phyloP scores from a whole-genome alignment of 148 eudicot species.

The Polygonum maritimum region DNA sequence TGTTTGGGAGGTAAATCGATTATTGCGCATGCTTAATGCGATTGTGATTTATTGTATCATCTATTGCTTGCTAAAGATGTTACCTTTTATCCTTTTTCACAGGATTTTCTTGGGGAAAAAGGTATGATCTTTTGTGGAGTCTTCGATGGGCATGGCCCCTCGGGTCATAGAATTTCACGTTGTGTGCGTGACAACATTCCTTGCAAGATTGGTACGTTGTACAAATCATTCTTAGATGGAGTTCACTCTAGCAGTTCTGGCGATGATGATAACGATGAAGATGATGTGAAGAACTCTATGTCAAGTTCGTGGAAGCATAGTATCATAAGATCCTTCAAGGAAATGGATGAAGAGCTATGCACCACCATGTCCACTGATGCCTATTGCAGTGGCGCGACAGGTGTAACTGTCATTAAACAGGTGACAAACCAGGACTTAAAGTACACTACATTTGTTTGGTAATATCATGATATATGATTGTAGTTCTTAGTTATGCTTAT shows the following conservation, averaged over 20 bases:
- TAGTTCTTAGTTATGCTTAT: too few species aligned
- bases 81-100: not conserved
- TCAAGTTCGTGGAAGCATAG: conserved; percentile 37
- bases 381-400: conserved; percentile 78
- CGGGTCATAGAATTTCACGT: conserved; percentile 71
- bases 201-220: conserved; percentile 31
- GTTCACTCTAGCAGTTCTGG: not conserved
- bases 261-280: conserved; percentile 3
- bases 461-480: not conserved
- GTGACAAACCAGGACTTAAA: conserved; percentile 18
- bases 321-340: conserved; percentile 40
- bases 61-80: not conserved
- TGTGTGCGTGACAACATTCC: conserved; percentile 54
- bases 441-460: not conserved
- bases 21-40: not conserved
- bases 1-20: conserved; percentile 69
- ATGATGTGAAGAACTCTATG: conserved; percentile 9
- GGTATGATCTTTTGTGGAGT: conserved; percentile 65
- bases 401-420: conserved; percentile 67
- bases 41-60: not conserved
- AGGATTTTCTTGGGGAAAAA: conserved; percentile 70
- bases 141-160: conserved; percentile 86
- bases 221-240: conserved; percentile 19
- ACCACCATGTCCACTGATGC: conserved; percentile 45
- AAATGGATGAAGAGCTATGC: conserved; percentile 59